Base-by-base conservation (phyloP, 345 rosid genomes). In the Noccaea bulbosa region DNA sequence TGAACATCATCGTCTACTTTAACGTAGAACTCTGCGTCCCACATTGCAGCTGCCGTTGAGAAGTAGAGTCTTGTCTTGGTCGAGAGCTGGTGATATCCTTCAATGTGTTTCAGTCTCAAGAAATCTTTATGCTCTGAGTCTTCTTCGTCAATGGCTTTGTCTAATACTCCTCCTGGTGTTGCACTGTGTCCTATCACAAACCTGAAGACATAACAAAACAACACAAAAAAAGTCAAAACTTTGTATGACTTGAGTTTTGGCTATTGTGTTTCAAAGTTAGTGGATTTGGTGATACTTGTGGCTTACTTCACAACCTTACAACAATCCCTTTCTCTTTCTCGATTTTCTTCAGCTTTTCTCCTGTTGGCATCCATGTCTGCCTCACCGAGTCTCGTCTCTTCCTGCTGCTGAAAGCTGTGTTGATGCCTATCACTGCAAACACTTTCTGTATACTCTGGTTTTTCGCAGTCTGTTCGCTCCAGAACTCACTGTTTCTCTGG, bases 1-100 rank as follows among this genome's bases (percentile, higher is more conserved):
- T 93, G 98, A 52, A 93, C 84, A 69, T 93, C 96, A 30, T 91
- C 98, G 27, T 93, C 98, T 2, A 91, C 94, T 71, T 93, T 93
- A 8, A 91, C 79, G 10, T 86, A 91, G 68, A 88, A 93, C 17
- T 88, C 87, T 22, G 98, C 92, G 22, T 91, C 94, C 93, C 93
- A 89, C 8, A 84, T 82, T 16, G 96, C 66, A 57, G 76, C 45
- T 10, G 92, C 98, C 5, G 91, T 84, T n/a, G 98, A 83, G 70
- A 93, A 88, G 63, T 91, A 93, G 20, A 93, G 47, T 8, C 96
- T 77, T 22, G 97, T 91, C 69, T 91, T 91, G 11, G 92, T 78
- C 5, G 98, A 93, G 12, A 93, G 88, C 57, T 85, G 73, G 54
- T 87, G 92, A 79, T 93, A 93, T 4, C 94, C 97, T 62, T 93